These are phyloP conservation scores for Solioccasus polychromus DNA, from an alignment of 768 basidiomycete species.

Conservation along the genomic window DNA sequence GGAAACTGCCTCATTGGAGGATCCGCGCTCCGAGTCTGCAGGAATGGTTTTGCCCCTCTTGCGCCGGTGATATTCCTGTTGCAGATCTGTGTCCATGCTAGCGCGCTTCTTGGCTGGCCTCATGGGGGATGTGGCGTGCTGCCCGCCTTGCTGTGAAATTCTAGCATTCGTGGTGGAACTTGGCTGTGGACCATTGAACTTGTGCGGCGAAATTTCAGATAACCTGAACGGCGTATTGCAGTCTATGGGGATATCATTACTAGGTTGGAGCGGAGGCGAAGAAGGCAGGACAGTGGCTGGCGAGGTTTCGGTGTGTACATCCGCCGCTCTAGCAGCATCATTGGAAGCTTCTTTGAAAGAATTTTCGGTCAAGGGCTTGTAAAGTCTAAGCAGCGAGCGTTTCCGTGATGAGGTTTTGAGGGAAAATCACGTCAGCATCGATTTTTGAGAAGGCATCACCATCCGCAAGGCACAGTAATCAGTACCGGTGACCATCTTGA, in stretches of 20 bases:
- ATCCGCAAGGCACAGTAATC: slow-evolving; percentile 27
- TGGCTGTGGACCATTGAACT: slow-evolving; percentile 11
- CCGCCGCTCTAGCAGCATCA: slow-evolving; percentile 11
- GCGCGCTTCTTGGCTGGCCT: slow-evolving; percentile 49
- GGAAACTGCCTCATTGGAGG: slow-evolving; percentile 13
- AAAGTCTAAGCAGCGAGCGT: slow-evolving; percentile 27
- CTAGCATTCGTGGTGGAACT: slow-evolving; percentile 9
- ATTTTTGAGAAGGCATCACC: slow-evolving; percentile 19
- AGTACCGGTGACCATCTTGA: slow-evolving; percentile 19
- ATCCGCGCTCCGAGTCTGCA: slow-evolving; percentile 15
- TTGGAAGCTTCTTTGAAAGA: slow-evolving; percentile 9
- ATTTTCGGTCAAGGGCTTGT: slow-evolving; percentile 18
- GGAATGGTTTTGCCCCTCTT: slow-evolving; percentile 33
- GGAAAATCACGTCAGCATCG: slow-evolving; percentile 25
- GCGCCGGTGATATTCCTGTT: slow-evolving; percentile 18
- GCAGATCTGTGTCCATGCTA: slow-evolving; percentile 26
- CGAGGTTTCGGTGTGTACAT: slow-evolving; percentile 2
- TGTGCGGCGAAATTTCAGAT: slow-evolving; percentile 51
- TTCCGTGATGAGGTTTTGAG: slow-evolving; percentile 20
- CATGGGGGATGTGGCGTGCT: slow-evolving; percentile 37
- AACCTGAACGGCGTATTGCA: slow-evolving; percentile 38
- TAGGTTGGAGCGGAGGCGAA: not conserved
- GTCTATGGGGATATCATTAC: not conserved
- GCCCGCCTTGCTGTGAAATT: slow-evolving; percentile 17
- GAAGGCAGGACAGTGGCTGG: not conserved